Base-by-base conservation (phyloP, 2,329 filamentous ascomycete species). In the Ramichloridium luteum region DNA sequence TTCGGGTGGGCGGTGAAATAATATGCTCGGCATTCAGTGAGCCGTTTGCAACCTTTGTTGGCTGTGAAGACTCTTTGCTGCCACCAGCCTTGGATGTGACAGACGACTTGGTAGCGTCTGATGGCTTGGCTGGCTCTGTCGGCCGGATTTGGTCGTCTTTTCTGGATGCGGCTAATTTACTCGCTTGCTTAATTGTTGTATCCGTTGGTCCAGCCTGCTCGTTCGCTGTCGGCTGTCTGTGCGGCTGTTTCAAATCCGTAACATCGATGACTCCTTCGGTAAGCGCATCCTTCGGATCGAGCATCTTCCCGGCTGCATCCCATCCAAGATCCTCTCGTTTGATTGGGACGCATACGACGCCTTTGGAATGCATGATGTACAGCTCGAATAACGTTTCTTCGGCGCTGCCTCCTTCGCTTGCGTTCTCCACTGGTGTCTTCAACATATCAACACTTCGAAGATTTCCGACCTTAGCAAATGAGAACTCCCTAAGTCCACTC, bases 341-440 rank as follows among this genome's bases (percentile, higher is more conserved):
- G 54, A 98, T 75, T 41, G 76, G 77, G 32, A 96, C 56, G 48
- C 82, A 88, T 12, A 86, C 86, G n/a, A 96, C 85, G 39, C 90
- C 90, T 61, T 85, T 92, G 8, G 90, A 94, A 57, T 98, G 88
- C 79, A 94, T 93, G 17, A 84, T 80, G 54, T 98, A 98, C 6
- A 98, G 68, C 62, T 98, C 90, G 50, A 98, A 96, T 10, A 94
- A 62, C 0, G 78, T 75, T 11, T 74, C 73, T 41, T 90, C 80
- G 13, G 79, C 76, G 2, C 64, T 59, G 13, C 59, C 56, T 14
- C 56, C 48, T 38, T 65, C 65, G 39, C 74, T 70, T 34, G 77
- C 72, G 18, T 49, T 45, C 8, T 52, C 44, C n/a, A 52, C 48
- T 13, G 80, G 75, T 45, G 69, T 77, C 48, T 77, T 74, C 15